Base-by-base conservation (phyloP, 2,329 filamentous ascomycete species). In the Lachnellula arida region DNA sequence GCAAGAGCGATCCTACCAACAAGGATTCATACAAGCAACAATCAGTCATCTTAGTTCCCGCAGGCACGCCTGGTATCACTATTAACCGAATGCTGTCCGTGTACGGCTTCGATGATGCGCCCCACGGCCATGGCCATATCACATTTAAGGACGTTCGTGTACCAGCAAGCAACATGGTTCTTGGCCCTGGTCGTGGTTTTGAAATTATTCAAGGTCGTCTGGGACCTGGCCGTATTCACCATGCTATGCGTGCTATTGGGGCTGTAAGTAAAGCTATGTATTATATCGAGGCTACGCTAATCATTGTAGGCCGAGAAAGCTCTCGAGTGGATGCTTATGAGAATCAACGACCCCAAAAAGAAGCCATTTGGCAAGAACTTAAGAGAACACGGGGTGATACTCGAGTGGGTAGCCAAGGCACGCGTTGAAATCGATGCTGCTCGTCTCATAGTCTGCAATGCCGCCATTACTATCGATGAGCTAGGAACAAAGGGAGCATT, bases 151-250 rank as follows among this genome's bases (percentile, higher is more conserved):
- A 97, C 70, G 94, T 97, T 60, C 88, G 93, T 57, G 89, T 99
- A 0, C 93, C 93, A 7, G 84, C 79, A 34, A 77, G 78, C 67
- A 94, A 89, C 76, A 87, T 99, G 69, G 88, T 97, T 11, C 86
- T 99, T 3, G 93, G 94, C 58, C 90, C 94, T 72, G 94, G 94
- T 62, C 86, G 90, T 60, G 94, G 94, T 19, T 99, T 99, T 72
- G 94, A 99, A 74, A 96, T 99, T 70, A 97, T 99, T 70, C 94
- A 99, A 73, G 94, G 94, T 56, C 90, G 94, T 65, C 86, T 99
- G 23, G 94, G 94, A 1, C 94, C 94, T 1, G 94, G 94, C 35
- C 89, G 94, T 56, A 97, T 99, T 71, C 94, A 99, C 77, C 94
- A 99, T 76, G 91, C 91, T 58, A 99, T 99, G 94, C 86, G 94